Base-by-base conservation (phyloP, 371 early-diverging fungal genomes). In the Mucor velutinosus region DNA sequence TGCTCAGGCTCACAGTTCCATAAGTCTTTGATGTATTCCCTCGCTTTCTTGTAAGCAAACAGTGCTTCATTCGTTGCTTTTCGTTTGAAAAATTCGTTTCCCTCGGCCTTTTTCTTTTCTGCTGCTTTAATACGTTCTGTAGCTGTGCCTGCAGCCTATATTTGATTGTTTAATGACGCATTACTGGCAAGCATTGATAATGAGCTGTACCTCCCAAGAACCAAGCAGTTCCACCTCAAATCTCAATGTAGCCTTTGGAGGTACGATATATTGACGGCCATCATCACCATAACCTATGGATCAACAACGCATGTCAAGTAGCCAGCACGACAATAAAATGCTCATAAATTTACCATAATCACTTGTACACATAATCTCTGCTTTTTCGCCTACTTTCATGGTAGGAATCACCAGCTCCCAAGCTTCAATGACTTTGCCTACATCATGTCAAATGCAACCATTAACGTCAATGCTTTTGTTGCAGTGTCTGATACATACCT, bases 321-420 rank as follows among this genome's bases (percentile, higher is more conserved):
- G 7, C 15, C 47, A 14, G 7, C 15, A 12, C 47, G 29, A 41
- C 58, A 4, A 51, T 12, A 43, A 15, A 4, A 0, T 25, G 1
- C 7, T 2, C 7, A 51, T 23, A 21, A 1, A 23, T 64, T 58
- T 80, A 87, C 89, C 89, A 69, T 86, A 86, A 39, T 86, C 82
- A 51, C 85, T 80, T 35, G 81, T 67, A 60, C 86, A 84, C 17
- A 78, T 66, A 21, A 87, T 77, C 30, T 87, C 85, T 5, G 82
- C 82, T 19, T 76, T 45, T 66, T 89, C 89, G 14, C 88, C 88
- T 21, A 86, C 76, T 68, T 81, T 76, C 87, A 89, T 89, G 30
- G 85, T 86, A 23, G 81, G 82, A 60, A 88, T 78, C 58, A 80
- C 86, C n/a, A 81, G 57, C 49, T 89, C 89, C 86, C 86, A 87